Conservation (phyloP, 2,329 filamentous ascomycete species). For the Thielaviopsis punctulata region DNA sequence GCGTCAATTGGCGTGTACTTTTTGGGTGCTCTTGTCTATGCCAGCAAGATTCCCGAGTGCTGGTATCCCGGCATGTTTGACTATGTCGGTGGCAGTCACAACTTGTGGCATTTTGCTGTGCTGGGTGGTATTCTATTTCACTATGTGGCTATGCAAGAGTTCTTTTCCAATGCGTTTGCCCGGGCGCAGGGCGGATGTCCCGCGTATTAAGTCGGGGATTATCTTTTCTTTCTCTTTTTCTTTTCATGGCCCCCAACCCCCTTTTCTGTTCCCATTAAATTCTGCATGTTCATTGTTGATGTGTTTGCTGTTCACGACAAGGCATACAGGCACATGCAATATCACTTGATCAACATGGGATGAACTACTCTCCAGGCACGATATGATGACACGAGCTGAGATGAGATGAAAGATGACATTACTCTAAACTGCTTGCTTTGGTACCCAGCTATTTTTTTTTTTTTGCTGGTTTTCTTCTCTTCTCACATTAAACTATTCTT, state of each 20-base stretch:
- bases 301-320: too few relatives aligned
- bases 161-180: conserved; percentile 65
- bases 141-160: conserved; percentile 87
- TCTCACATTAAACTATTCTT: conserved; percentile 2
- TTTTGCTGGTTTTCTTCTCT: neutral
- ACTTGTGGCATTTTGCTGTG: conserved; percentile 93
- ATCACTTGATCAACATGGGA: neutral
- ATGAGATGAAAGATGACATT: neutral
- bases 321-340: neutral
- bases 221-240: neutral
- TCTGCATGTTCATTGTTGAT: too few relatives aligned
- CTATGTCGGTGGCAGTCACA: conserved; percentile 88
- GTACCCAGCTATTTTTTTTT: neutral
- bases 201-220: conserved; percentile 23
- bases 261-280: neutral
- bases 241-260: neutral
- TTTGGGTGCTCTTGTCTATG: conserved; percentile 69
- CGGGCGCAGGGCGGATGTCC: conserved; percentile 46
- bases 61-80: conserved; percentile 91
- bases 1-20: conserved; percentile 83
- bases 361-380: neutral
- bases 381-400: neutral
- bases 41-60: conserved; percentile 78
- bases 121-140: conserved; percentile 94
- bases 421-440: neutral